Evolutionary conservation across 768 basidiomycete species (phyloP).

Genomic region (Coprinopsis strossmayeri): DNA sequence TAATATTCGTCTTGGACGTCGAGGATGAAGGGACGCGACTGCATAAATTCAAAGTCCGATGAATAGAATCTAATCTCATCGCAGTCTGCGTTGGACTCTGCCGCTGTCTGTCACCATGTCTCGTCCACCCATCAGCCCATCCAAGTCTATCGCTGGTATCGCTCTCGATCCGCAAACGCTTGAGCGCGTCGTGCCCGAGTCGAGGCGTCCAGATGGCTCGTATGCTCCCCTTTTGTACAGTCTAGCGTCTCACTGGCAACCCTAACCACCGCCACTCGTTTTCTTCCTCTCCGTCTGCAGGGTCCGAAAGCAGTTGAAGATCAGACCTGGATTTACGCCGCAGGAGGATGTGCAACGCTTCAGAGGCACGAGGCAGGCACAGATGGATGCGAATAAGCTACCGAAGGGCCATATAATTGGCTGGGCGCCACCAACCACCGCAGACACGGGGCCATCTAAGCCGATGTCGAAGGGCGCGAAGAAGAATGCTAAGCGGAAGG

Average conservation of each 20-base stretch:
- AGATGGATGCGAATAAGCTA: slow-evolving; percentile 55
- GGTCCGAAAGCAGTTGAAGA: slow-evolving; percentile 80
- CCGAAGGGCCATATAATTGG: slow-evolving; percentile 82
- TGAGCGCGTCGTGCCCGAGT: slow-evolving; percentile 84
- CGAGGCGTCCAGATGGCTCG: slow-evolving; percentile 79
- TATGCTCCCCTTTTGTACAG: slow-evolving; percentile 33
- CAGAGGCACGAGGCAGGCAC: slow-evolving; percentile 68
- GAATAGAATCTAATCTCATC: slow-evolving; percentile 9
- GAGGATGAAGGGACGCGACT: not conserved
- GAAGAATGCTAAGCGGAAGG: slow-evolving; percentile 74
- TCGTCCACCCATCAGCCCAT: slow-evolving; percentile 67
- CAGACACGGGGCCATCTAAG: slow-evolving; percentile 25
- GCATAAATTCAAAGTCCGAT: slow-evolving; percentile 27
- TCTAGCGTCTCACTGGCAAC: slow-evolving; percentile 11
- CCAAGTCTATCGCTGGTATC: slow-evolving; percentile 71
- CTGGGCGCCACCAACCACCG: slow-evolving; percentile 59
- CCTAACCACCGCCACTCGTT: slow-evolving; percentile 10
- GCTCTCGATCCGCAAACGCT: slow-evolving; percentile 80
- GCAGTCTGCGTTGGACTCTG: not conserved
- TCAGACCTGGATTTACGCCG: slow-evolving; percentile 90
- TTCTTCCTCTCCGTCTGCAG: slow-evolving; percentile 32
- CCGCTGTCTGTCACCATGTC: slow-evolving; percentile 43
- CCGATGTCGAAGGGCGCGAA: slow-evolving; percentile 75
- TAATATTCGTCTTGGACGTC: slow-evolving; percentile 7
- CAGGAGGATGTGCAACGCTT: slow-evolving; percentile 92